Conservation (phyloP, 2,329 filamentous ascomycete genomes). For the Coniochaeta prunicola region DNA sequence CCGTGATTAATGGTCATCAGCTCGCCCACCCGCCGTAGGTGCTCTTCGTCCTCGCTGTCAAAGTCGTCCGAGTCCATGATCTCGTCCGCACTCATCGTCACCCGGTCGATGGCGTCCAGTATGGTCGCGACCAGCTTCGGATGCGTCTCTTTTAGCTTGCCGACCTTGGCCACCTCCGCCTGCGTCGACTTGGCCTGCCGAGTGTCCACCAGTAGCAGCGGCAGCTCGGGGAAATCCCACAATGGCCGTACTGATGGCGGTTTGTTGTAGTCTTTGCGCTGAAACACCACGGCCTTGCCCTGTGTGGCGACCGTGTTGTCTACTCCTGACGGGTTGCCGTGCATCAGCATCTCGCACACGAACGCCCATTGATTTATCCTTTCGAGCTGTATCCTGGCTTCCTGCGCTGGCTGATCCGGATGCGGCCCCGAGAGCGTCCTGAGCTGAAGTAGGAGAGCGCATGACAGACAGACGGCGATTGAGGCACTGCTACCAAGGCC, state of each 20-base stretch:
- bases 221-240: conserved; percentile 85
- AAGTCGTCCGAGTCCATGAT: conserved; percentile 57
- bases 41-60: conserved; percentile 54
- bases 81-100: conserved; percentile 48
- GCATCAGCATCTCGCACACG: conserved; percentile 93
- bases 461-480: conserved; percentile 80
- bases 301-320: conserved; percentile 95
- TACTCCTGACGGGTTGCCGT: conserved; percentile 92
- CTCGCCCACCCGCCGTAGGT: conserved; percentile 71
- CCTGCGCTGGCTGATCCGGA: conserved; percentile 78
- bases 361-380: conserved; percentile 98
- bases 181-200: conserved; percentile 79
- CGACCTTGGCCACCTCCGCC: conserved; percentile 81
- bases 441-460: conserved; percentile 80
- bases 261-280: conserved; percentile 68
- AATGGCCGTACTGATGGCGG: conserved; percentile 71
- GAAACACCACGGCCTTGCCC: conserved; percentile 90
- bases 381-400: conserved; percentile 85
- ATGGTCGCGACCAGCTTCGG: conserved; percentile 74
- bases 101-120: conserved; percentile 75
- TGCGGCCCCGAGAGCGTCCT: conserved; percentile 85
- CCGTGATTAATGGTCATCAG: conserved; percentile 93
- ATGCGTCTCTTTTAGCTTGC: conserved; percentile 60
- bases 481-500: conserved; percentile 92
- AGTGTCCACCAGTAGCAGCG: conserved; percentile 84